Evolutionary conservation across 78 protist genomes (phyloP).

Genomic region (Dictyostelium brefeldianum): DNA sequence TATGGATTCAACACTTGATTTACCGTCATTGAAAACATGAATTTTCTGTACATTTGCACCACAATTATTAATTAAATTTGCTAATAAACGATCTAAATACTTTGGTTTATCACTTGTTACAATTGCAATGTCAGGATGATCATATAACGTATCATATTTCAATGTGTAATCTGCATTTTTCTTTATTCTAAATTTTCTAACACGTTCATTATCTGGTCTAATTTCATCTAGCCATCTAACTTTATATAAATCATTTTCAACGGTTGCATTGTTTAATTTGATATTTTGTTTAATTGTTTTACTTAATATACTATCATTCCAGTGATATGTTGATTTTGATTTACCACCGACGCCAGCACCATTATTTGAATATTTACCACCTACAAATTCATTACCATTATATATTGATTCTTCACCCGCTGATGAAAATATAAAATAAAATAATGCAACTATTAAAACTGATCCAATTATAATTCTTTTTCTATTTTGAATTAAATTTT

Average conservation of each 20-base stretch:
- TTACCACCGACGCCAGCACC: not conserved
- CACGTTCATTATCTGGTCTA: constrained; percentile 17
- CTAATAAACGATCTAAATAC: constrained; percentile 37
- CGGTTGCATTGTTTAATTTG: constrained; percentile 13
- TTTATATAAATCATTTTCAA: not conserved
- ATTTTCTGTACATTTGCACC: not conserved
- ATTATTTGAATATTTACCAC: too few relatives aligned
- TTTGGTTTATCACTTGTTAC: constrained; percentile 54
- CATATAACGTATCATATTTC: not conserved
- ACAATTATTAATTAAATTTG: not conserved
- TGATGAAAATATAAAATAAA: not conserved
- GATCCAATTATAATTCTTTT: constrained; percentile 5
- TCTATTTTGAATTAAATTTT: not conserved
- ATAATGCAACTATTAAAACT: not conserved
- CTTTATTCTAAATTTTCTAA: constrained; percentile 18
- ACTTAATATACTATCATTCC: not conserved
- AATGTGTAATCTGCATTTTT: not conserved
- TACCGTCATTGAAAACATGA: constrained; percentile 58
- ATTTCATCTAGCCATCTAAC: constrained; percentile 28
- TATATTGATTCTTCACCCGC: not conserved
- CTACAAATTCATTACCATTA: not conserved
- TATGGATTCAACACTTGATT: not conserved
- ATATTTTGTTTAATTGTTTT: not conserved
- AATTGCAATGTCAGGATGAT: constrained; percentile 46
- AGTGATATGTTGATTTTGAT: not conserved